A percentile compares a stretch with the other conserved stretches of the same genome.
phyloP scores from a whole-genome alignment of 306 rosid species.

The Datisca glomerata region DNA sequence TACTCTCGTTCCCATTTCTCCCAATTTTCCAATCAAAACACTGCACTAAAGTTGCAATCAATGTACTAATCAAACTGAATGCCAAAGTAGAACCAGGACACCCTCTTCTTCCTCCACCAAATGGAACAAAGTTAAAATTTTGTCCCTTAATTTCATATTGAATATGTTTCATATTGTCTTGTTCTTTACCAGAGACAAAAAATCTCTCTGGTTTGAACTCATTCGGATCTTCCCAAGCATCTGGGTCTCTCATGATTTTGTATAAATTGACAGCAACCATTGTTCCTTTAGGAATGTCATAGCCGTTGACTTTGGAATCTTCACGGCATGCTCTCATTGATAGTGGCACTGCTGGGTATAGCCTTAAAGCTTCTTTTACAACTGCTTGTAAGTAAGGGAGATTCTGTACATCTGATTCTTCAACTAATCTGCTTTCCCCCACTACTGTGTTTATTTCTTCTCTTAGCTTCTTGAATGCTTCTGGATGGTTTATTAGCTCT shows the following conservation, averaged over 20 bases:
- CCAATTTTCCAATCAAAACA: constrained; percentile 14
- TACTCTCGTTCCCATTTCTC: background rate
- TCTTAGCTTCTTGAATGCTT: constrained; percentile 17
- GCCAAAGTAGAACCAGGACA: constrained; percentile 15
- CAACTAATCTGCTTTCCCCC: constrained; percentile 20
- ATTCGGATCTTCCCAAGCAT: constrained; percentile 28
- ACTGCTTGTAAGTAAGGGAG: constrained; percentile 41
- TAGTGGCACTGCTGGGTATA: constrained; percentile 35
- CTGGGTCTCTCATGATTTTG: constrained; percentile 40
- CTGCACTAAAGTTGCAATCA: constrained; percentile 6
- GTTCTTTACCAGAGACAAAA: constrained; percentile 6
- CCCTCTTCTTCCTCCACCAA: constrained; percentile 44
- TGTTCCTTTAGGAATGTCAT: constrained; percentile 30
- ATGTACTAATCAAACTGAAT: background rate
- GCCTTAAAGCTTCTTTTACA: constrained; percentile 36
- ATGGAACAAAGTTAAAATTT: constrained; percentile 32
- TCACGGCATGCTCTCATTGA: constrained; percentile 26
- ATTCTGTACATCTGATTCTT: constrained; percentile 25
- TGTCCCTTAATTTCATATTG: constrained; percentile 12
- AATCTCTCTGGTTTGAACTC: constrained; percentile 42
- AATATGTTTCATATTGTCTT: constrained; percentile 2
- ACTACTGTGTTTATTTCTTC: constrained; percentile 20
- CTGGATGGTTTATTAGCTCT: constrained; percentile 5
- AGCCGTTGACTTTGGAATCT: constrained; percentile 25
- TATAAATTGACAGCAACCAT: constrained; percentile 33